Evolutionary conservation across 2,329 filamentous ascomycete species (phyloP).

Genomic region (Aspergillus puulaauensis): DNA sequence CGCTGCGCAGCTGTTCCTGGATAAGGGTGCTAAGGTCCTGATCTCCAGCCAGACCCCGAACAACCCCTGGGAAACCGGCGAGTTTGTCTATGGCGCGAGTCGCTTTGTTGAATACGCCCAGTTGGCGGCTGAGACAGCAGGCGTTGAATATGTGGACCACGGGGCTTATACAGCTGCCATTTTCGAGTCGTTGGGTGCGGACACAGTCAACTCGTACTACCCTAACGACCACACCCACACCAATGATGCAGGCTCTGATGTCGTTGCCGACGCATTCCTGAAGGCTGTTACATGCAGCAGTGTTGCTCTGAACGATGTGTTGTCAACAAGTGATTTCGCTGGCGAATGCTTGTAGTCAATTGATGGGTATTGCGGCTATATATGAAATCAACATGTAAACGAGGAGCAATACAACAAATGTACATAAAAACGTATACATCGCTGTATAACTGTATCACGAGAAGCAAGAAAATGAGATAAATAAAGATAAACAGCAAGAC

Average conservation of each 20-base stretch:
- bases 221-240: slow-evolving; percentile 66
- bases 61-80: slow-evolving; percentile 61
- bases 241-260: slow-evolving; percentile 54
- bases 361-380: neutral
- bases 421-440: neutral
- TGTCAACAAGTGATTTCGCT: slow-evolving; percentile 32
- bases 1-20: slow-evolving; percentile 54
- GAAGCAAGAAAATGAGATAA: neutral
- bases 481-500: too few relatives aligned
- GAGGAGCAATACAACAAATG: neutral
- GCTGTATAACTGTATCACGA: neutral
- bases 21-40: slow-evolving; percentile 61
- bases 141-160: slow-evolving; percentile 60
- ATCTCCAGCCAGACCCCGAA: slow-evolving; percentile 61
- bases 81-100: slow-evolving; percentile 47
- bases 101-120: slow-evolving; percentile 60
- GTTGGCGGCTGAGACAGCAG: slow-evolving; percentile 44
- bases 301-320: slow-evolving; percentile 40
- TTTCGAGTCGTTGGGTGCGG: slow-evolving; percentile 51
- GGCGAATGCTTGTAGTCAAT: slow-evolving; percentile 26
- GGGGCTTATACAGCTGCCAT: slow-evolving; percentile 57
- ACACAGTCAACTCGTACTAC: slow-evolving; percentile 54
- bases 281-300: slow-evolving; percentile 55
- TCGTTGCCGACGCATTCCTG: slow-evolving; percentile 58
- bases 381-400: neutral